A percentile compares a stretch with the other conserved stretches of the same genome.
phyloP scores from a whole-genome alignment of 2,329 filamentous ascomycete genomes.

The Fusarium albosuccineum region DNA sequence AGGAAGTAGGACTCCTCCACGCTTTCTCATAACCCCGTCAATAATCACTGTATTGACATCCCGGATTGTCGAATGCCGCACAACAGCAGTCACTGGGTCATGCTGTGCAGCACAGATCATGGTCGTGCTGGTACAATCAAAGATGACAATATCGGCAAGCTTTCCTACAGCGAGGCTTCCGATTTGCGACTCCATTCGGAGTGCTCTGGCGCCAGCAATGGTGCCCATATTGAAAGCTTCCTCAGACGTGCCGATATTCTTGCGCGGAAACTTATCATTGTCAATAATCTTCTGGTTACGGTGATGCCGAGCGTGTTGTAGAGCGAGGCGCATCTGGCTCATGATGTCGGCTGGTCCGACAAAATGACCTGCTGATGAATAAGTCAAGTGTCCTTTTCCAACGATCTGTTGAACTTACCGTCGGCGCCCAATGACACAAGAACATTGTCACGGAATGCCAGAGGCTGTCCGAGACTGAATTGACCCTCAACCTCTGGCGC shows the following conservation, averaged over 20 bases:
- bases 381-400: too few relatives aligned
- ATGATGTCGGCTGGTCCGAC: too few relatives aligned
- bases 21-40: background rate
- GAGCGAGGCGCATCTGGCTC: too few relatives aligned
- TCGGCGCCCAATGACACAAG: too few relatives aligned
- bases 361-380: too few relatives aligned
- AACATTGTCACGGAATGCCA: too few relatives aligned
- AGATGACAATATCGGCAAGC: background rate
- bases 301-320: background rate
- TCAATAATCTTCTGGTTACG: background rate
- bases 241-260: background rate
- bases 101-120: background rate
- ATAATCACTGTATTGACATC: background rate
- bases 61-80: background rate
- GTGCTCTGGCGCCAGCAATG: background rate
- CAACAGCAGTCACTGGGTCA: background rate
- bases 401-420: too few relatives aligned
- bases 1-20: background rate
- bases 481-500: too few relatives aligned
- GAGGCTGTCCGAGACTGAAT: too few relatives aligned
- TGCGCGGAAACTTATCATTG: background rate
- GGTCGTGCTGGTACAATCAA: background rate
- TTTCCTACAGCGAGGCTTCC: background rate
- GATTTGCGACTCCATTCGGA: background rate
- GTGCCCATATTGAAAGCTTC: background rate